A percentile compares a stretch with the other conserved stretches of the same genome.
Evolutionary conservation across 108 stramenopile species (phyloP).

Genomic region (Poteriospumella lacustris): DNA sequence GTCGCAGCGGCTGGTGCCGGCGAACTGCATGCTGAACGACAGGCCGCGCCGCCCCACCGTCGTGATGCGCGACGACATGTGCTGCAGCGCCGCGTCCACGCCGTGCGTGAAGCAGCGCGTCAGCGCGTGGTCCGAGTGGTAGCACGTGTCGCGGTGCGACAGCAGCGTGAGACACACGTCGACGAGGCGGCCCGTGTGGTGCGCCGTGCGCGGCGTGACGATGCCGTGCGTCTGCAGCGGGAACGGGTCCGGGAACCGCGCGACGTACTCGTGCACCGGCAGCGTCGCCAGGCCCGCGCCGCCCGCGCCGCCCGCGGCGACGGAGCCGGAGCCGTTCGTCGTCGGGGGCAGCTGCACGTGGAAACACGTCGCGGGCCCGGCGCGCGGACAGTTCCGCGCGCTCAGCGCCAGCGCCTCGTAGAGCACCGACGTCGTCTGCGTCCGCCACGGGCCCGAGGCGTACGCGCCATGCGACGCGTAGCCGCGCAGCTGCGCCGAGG

Average conservation of each 20-base stretch:
- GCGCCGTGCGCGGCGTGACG: too few species aligned
- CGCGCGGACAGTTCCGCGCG: background rate
- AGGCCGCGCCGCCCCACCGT: background rate
- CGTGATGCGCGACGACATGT: background rate
- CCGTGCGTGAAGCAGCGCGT: background rate
- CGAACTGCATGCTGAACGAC: background rate
- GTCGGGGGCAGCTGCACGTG: background rate
- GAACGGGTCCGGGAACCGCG: too few species aligned
- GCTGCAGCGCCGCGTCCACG: background rate
- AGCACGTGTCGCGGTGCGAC: background rate
- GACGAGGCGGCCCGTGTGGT: background rate
- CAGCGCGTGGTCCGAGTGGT: background rate
- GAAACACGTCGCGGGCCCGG: too few species aligned
- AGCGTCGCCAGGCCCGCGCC: background rate
- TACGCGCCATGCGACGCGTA: background rate
- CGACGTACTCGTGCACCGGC: too few species aligned
- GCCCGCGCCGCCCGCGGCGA: background rate
- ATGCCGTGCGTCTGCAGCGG: background rate
- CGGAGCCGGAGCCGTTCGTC: background rate
- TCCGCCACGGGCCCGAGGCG: background rate
- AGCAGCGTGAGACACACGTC: background rate
- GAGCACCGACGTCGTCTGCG: background rate
- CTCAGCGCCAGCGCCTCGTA: background rate
- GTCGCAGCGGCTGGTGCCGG: background rate
- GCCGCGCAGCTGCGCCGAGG: background rate